These are phyloP conservation scores for Candida schatavii DNA, from an alignment of 805 yeast genomes.

Conservation along the genomic window DNA sequence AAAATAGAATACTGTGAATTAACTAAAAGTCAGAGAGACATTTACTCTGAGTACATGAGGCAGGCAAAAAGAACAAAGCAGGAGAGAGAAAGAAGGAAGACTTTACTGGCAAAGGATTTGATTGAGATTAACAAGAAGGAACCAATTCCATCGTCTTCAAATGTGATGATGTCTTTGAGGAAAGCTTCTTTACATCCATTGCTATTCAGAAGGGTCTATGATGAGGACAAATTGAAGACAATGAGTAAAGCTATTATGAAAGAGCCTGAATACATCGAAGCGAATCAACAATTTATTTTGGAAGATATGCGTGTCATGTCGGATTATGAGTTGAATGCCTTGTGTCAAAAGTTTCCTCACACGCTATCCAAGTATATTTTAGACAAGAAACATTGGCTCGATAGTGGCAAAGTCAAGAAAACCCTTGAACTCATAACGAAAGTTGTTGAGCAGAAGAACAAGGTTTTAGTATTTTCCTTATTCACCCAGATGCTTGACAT, in stretches of 20 bases:
- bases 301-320: slow-evolving; percentile 97
- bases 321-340: slow-evolving; percentile 78
- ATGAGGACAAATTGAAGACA: slow-evolving; percentile 48
- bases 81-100: slow-evolving; percentile 45
- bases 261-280: slow-evolving; percentile 77
- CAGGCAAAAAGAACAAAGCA: slow-evolving; percentile 36
- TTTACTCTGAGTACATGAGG: slow-evolving; percentile 62
- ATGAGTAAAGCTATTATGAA: slow-evolving; percentile 81
- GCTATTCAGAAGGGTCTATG: slow-evolving; percentile 66
- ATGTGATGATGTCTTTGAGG: slow-evolving; percentile 82
- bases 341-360: slow-evolving; percentile 72
- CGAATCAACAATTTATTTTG: slow-evolving; percentile 70
- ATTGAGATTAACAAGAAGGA: slow-evolving; percentile 27
- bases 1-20: slow-evolving; percentile 64
- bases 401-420: slow-evolving; percentile 72
- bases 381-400: slow-evolving; percentile 51
- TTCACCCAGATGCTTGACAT: slow-evolving; percentile 92
- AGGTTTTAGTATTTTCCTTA: slow-evolving; percentile 81
- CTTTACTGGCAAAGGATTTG: slow-evolving; percentile 29
- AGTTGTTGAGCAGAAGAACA: slow-evolving; percentile 55
- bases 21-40: slow-evolving; percentile 48
- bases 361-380: slow-evolving; percentile 55
- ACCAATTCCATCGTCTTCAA: slow-evolving; percentile 50
- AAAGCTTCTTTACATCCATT: slow-evolving; percentile 94
- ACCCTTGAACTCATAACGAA: slow-evolving; percentile 56